Evolutionary conservation across 768 basidiomycete species (phyloP).

Genomic region (Pisolithus orientalis): DNA sequence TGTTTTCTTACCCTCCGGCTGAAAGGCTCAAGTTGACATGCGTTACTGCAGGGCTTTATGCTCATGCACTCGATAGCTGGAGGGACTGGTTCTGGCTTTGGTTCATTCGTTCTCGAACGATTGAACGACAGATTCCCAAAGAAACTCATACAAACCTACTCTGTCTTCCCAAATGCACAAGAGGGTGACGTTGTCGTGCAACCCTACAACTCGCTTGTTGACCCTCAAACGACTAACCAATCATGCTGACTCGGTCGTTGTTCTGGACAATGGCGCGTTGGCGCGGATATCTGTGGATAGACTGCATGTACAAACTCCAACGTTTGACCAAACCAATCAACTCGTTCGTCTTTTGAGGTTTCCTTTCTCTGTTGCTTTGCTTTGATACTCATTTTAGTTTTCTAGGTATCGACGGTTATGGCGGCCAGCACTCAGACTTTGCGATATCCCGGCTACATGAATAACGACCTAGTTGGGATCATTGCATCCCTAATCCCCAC

Average conservation of each 20-base stretch:
- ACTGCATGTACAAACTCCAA: conserved; percentile 79
- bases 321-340: conserved; percentile 90
- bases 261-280: conserved; percentile 93
- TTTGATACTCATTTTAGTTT: background rate
- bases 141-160: conserved; percentile 98
- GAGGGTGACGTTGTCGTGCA: conserved; percentile 98
- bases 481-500: conserved; percentile 96
- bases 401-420: conserved; percentile 93
- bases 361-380: background rate
- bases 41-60: conserved; percentile 83
- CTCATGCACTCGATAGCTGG: conserved; percentile 98
- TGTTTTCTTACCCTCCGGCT: background rate
- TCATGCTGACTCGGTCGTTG: conserved; percentile 95
- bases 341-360: conserved; percentile 45
- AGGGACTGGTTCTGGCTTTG: conserved; percentile 95
- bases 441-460: conserved; percentile 98
- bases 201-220: conserved; percentile 94
- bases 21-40: background rate
- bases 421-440: conserved; percentile 95
- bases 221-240: conserved; percentile 92
- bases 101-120: conserved; percentile 95
- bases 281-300: conserved; percentile 91
- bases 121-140: conserved; percentile 98
- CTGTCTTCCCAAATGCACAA: conserved; percentile 91
- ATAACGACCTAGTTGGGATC: conserved; percentile 97